These are phyloP conservation scores for Kodamaea sp. DNA, from an alignment of 1,139 yeast species.

Conservation along the genomic window DNA sequence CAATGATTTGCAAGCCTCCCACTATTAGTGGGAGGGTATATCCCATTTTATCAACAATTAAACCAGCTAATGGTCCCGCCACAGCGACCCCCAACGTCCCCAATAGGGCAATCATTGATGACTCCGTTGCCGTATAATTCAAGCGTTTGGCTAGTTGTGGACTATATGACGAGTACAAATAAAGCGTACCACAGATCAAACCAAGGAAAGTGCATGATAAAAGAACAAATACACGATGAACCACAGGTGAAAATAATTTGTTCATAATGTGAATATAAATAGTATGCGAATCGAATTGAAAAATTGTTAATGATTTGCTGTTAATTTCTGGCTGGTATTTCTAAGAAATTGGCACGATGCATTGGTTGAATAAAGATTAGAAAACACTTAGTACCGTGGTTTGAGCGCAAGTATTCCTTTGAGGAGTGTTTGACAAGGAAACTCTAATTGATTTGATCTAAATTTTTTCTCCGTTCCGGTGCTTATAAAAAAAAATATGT, in stretches of 20 bases:
- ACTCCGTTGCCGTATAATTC: constrained; percentile 49
- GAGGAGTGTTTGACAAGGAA: too few relatives aligned
- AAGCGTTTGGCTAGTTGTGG: constrained; percentile 59
- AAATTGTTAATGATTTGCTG: too few relatives aligned
- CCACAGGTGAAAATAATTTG: constrained; percentile 21
- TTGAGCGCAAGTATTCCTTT: too few relatives aligned
- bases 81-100: constrained; percentile 60
- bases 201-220: constrained; percentile 49
- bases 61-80: constrained; percentile 57
- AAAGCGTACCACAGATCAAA: constrained; percentile 58
- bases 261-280: neutral
- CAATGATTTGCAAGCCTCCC: constrained; percentile 42
- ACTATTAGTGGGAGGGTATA: constrained; percentile 40
- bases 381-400: too few relatives aligned
- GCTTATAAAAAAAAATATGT: too few relatives aligned
- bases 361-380: too few relatives aligned
- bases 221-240: constrained; percentile 34
- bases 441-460: too few relatives aligned
- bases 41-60: constrained; percentile 53
- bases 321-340: too few relatives aligned
- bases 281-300: too few relatives aligned
- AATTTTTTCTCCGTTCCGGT: too few relatives aligned
- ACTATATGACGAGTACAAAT: constrained; percentile 57
- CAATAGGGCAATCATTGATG: constrained; percentile 53
- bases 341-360: too few relatives aligned